Conservation (phyloP, 139 green algal genomes). For the Tetradesmus obliquus region DNA sequence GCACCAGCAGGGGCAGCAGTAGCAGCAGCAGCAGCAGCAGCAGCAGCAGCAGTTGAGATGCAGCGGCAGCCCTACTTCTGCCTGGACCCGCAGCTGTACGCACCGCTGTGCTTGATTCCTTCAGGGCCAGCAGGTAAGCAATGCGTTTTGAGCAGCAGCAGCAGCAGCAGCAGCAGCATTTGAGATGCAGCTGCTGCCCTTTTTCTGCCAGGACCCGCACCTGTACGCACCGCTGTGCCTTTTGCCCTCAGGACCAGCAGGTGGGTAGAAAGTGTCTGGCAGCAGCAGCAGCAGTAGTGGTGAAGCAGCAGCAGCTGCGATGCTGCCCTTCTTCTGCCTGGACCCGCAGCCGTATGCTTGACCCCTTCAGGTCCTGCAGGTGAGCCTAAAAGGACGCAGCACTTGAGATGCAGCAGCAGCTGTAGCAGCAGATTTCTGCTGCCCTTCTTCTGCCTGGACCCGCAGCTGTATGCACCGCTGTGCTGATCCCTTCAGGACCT, state of each 20-base stretch:
- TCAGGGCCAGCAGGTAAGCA: no score
- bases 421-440: no score
- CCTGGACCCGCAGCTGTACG: not conserved
- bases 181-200: not conserved
- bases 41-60: no score
- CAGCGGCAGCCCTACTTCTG: not conserved
- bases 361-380: not conserved
- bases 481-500: not conserved
- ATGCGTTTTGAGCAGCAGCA: not conserved
- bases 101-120: not conserved
- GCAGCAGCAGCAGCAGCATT: not conserved
- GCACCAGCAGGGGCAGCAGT: not conserved
- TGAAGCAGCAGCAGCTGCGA: no score
- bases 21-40: no score
- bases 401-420: no score
- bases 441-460: not conserved
- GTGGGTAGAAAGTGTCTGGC: no score
- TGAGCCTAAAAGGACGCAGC: no score
- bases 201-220: slow-evolving; percentile 70
- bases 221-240: slow-evolving; percentile 46
- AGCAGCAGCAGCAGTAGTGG: no score
- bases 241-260: not conserved
- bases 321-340: slow-evolving; percentile 68
- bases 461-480: not conserved
- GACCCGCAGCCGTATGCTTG: slow-evolving; percentile 54